Percentiles rank a stretch among this genome's conserved stretches.
Conservation (phyloP, 345 rosid species). For the Brassica nigra region DNA sequence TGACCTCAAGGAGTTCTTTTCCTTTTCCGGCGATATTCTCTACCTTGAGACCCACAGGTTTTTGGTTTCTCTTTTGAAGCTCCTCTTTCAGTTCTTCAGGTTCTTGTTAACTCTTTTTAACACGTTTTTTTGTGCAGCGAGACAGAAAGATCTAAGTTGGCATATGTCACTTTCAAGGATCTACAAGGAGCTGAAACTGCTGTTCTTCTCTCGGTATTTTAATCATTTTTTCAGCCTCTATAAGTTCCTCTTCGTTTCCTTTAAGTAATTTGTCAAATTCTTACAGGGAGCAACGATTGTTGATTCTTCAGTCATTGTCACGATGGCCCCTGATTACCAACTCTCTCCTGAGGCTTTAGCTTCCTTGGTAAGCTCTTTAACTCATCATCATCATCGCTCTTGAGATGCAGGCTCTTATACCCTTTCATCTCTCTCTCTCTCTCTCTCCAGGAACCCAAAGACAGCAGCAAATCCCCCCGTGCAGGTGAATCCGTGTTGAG, state of each 20-base stretch:
- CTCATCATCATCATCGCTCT: constrained; percentile 2
- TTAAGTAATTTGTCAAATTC: not conserved
- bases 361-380: constrained; percentile 52
- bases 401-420: not conserved
- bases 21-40: constrained; percentile 75
- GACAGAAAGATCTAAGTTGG: constrained; percentile 60
- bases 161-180: constrained; percentile 87
- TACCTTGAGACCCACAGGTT: constrained; percentile 75
- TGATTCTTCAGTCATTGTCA: constrained; percentile 68
- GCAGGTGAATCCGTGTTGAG: constrained; percentile 68
- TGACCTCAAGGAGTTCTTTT: constrained; percentile 79
- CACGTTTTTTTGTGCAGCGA: constrained; percentile 53
- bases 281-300: constrained; percentile 89
- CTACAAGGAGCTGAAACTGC: constrained; percentile 91
- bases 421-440: constrained; percentile 15
- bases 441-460: constrained; percentile 47
- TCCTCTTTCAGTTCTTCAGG: not conserved
- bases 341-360: constrained; percentile 75
- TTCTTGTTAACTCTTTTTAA: constrained; percentile 18
- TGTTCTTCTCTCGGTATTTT: constrained; percentile 75
- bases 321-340: constrained; percentile 71
- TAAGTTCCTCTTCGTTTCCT: not conserved
- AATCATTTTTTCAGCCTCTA: not conserved
- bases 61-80: not conserved
- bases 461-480: constrained; percentile 45